Evolutionary conservation across 257 asterid genomes (phyloP), one percentile per base, ranked within the genome.

Genomic region (Lycium ferocissimum): DNA sequence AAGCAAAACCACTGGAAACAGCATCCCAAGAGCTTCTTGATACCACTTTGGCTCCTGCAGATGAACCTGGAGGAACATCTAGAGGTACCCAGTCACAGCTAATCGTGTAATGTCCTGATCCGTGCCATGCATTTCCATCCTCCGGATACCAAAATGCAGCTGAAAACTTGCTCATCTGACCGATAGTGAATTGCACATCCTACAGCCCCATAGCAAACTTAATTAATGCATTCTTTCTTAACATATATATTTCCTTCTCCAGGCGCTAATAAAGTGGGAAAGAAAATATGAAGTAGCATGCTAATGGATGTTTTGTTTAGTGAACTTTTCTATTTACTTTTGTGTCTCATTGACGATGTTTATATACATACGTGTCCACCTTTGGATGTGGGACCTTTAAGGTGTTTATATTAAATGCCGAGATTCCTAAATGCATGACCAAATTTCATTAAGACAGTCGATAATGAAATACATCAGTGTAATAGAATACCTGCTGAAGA

Each of bases 141-240:
- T 53, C 80, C 1, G 96, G 97, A 81, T 91, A 92, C 98, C 97
- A 94, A 76, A 92, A 88, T 1, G 97, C 97, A 53, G 94, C 95
- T 0, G 95, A 92, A 81, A 94, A 93, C 80, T 91, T 93, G 92
- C 98, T 92, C 3, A 90, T 35, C 84, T 88, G 88, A 13, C 98
- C 97, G 6, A 94, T 91, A 13, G 89, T 92, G 89, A 93, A 94
- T 75, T 94, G 98, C 53, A 89, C 93, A 85, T 94, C 98, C 98
- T 94, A 87, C 90, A 90, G 9, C 70, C 59, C 62, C 8, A 53
- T 4, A 80, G 38, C 70, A 67, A 35, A 26, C n/a, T 40, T 71
- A 63, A 45, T 33, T 54, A 63, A 38, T 51, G 81, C 73, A 81
- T 56, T 70, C 62, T 6, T 18, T 17, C 40, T 18, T 18, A 67